Conservation (phyloP, 2,329 filamentous ascomycete species). For the Talaromyces sp. region DNA sequence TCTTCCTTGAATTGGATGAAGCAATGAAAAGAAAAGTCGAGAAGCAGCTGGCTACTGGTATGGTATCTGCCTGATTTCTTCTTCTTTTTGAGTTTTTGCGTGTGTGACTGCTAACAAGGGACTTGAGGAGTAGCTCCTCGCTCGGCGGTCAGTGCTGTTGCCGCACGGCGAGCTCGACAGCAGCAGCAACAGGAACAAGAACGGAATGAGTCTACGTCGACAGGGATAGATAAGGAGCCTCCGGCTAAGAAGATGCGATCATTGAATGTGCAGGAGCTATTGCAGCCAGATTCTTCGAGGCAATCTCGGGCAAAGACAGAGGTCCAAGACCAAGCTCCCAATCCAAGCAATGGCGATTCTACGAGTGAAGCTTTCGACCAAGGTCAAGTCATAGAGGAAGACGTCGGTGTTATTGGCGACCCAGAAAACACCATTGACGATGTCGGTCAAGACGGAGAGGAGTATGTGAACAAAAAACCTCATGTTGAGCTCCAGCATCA, state of each 20-base stretch:
- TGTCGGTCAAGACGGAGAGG: neutral
- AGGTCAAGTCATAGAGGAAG: neutral
- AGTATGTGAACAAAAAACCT: neutral
- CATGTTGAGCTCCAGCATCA: neutral
- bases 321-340: neutral
- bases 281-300: conserved; percentile 13
- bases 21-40: conserved; percentile 35
- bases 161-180: conserved; percentile 37
- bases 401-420: neutral
- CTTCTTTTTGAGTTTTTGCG: neutral
- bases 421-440: neutral
- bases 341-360: conserved; percentile 3
- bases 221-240: conserved; percentile 19
- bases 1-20: neutral
- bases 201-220: conserved; percentile 17
- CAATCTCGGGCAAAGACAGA: conserved; percentile 14
- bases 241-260: conserved; percentile 30
- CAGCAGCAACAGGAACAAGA: conserved; percentile 22
- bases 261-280: conserved; percentile 19
- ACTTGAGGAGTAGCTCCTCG: neutral
- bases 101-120: conserved; percentile 1
- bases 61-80: neutral
- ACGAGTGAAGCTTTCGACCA: neutral
- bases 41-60: conserved; percentile 31
- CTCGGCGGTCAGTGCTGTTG: conserved; percentile 32